Evolutionary conservation across 2,329 filamentous ascomycete species (phyloP).

Genomic region (Alternaria sp.): DNA sequence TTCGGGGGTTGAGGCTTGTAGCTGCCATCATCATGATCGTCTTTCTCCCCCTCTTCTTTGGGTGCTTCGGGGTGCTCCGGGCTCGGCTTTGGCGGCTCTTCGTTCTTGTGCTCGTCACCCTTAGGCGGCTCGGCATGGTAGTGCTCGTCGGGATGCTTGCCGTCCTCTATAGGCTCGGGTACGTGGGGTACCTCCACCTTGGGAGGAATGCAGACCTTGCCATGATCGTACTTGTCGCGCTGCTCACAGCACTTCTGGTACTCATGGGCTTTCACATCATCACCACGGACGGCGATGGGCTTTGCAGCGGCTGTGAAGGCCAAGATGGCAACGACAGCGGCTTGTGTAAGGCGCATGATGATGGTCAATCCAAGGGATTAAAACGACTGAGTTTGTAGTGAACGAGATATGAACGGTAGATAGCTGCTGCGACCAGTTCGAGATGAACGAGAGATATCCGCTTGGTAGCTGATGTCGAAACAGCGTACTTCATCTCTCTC

Average conservation of each 20-base stretch:
- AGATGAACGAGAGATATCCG: conserved; percentile 1
- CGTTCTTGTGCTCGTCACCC: neutral
- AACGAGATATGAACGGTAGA: conserved; percentile 8
- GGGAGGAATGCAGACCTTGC: conserved; percentile 2
- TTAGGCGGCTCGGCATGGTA: neutral
- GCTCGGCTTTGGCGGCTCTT: too few species aligned
- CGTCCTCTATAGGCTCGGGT: too few species aligned
- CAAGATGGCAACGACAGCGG: conserved; percentile 19
- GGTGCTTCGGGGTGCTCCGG: neutral
- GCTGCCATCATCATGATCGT: neutral
- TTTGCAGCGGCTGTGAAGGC: conserved; percentile 19
- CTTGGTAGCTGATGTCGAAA: conserved; percentile 4
- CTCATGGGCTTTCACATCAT: conserved; percentile 11
- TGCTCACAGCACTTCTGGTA: conserved; percentile 13
- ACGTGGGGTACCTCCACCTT: neutral
- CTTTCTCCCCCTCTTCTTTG: neutral
- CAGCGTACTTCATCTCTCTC: neutral
- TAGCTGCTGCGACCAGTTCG: conserved; percentile 1
- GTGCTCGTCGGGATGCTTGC: too few species aligned
- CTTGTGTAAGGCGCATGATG: conserved; percentile 22
- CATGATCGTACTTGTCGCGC: neutral
- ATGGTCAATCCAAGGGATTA: neutral
- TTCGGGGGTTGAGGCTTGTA: neutral
- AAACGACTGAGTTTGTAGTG: neutral
- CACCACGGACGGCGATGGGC: conserved; percentile 14